Percentiles rank a stretch among this genome's conserved stretches.
Conservation (phyloP, 805 yeast genomes). For the Saccharomycopsis sp. region DNA sequence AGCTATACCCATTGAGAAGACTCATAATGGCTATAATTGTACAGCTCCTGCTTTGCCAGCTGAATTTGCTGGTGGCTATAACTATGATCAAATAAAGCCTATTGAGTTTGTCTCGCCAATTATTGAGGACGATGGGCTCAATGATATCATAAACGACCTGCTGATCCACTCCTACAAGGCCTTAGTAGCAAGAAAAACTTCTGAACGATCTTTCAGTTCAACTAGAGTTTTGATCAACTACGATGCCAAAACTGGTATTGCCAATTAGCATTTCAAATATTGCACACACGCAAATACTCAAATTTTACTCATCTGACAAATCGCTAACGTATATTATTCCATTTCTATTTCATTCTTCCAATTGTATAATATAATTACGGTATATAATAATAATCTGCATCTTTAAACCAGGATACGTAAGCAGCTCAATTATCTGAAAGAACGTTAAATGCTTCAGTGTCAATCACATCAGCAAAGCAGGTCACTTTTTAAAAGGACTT, state of each 20-base stretch:
- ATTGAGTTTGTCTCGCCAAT: not conserved
- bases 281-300: too few species aligned
- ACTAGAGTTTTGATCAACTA: conserved; percentile 14
- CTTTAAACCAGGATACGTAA: too few species aligned
- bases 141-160: not conserved
- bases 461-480: too few species aligned
- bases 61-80: too few species aligned
- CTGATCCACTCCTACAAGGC: conserved; percentile 8
- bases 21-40: too few species aligned
- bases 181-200: conserved; percentile 5
- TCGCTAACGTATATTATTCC: not conserved
- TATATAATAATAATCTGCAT: too few species aligned
- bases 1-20: not conserved
- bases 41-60: too few species aligned
- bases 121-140: not conserved
- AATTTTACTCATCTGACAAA: too few species aligned
- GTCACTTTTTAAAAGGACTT: not conserved
- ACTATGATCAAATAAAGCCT: not conserved
- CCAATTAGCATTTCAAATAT: too few species aligned
- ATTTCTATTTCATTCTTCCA: not conserved
- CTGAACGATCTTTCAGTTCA: conserved; percentile 16
- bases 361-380: not conserved
- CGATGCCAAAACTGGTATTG: not conserved
- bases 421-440: too few species aligned
- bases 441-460: too few species aligned